Conservation (phyloP, 208 protist species). For the Crithidia bombi region DNA sequence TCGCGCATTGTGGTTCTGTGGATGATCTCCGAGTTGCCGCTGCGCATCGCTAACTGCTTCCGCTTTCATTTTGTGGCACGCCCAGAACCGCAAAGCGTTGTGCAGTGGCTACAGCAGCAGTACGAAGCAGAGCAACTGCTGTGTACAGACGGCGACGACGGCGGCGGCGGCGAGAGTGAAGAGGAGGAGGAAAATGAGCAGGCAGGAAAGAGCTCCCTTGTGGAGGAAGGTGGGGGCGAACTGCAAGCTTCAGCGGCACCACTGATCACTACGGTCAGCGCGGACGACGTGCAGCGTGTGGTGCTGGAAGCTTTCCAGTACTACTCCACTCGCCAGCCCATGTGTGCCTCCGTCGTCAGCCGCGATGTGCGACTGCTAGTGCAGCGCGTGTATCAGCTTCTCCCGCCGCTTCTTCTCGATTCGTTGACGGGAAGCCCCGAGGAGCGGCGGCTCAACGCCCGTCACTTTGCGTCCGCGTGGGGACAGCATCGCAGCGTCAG, state of each 20-base stretch:
- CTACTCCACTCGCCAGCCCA: conserved; percentile 78
- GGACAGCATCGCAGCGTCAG: conserved; percentile 25
- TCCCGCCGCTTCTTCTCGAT: conserved; percentile 53
- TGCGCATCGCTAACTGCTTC: conserved; percentile 72
- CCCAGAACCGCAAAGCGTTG: conserved; percentile 41
- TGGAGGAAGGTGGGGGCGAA: background rate
- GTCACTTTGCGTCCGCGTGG: conserved; percentile 73
- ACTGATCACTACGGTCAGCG: conserved; percentile 2
- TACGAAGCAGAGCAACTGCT: conserved; percentile 17
- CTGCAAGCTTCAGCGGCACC: background rate
- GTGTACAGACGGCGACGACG: background rate
- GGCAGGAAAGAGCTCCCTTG: background rate
- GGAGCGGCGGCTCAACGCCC: conserved; percentile 50
- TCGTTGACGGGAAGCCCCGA: background rate
- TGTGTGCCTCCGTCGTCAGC: conserved; percentile 67
- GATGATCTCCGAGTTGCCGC: conserved; percentile 74
- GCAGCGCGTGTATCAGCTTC: conserved; percentile 61
- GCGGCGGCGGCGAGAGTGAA: background rate
- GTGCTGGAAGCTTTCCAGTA: conserved; percentile 50
- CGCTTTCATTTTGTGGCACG: conserved; percentile 75
- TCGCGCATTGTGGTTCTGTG: conserved; percentile 56
- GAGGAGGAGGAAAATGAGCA: conserved; percentile 3
- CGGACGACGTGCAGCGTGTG: conserved; percentile 18
- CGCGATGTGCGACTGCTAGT: conserved; percentile 66
- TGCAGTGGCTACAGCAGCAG: conserved; percentile 51